These are phyloP conservation scores for Alternaria sp. DNA, from an alignment of 2,329 filamentous ascomycete genomes.

Conservation along the genomic window DNA sequence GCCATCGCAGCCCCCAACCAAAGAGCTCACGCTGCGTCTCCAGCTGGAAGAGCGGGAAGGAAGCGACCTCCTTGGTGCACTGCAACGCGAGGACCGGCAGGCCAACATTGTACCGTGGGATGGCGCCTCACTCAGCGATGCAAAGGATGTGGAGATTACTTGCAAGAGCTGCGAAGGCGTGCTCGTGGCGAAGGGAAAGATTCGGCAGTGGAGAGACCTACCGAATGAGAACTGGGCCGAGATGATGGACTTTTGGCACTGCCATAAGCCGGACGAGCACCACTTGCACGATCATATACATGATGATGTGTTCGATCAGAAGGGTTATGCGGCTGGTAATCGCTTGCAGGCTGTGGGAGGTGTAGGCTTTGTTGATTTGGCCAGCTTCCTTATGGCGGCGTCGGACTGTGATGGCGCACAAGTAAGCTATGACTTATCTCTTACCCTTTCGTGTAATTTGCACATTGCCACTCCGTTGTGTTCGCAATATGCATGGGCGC, in stretches of 20 bases:
- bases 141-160: slow-evolving; percentile 29
- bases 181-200: slow-evolving; percentile 29
- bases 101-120: slow-evolving; percentile 56
- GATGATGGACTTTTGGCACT: slow-evolving; percentile 99
- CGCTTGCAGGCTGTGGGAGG: slow-evolving; percentile 71
- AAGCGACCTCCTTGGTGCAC: slow-evolving; percentile 38
- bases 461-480: not conserved
- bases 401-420: slow-evolving; percentile 67
- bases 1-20: slow-evolving; percentile 56
- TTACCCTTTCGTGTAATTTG: not conserved
- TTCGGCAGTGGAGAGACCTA: slow-evolving; percentile 81
- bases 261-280: slow-evolving; percentile 82
- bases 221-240: slow-evolving; percentile 98
- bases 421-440: slow-evolving; percentile 49
- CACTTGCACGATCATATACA: slow-evolving; percentile 62
- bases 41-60: slow-evolving; percentile 58
- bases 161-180: slow-evolving; percentile 41
- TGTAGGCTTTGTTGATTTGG: slow-evolving; percentile 81
- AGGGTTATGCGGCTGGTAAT: slow-evolving; percentile 86
- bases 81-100: slow-evolving; percentile 44
- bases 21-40: slow-evolving; percentile 64
- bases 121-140: slow-evolving; percentile 45
- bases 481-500: slow-evolving; percentile 51
- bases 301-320: slow-evolving; percentile 35
- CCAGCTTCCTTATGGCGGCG: slow-evolving; percentile 75